phyloP scores from a whole-genome alignment of 1,139 yeast genomes.

The Nadsonia commutata region DNA sequence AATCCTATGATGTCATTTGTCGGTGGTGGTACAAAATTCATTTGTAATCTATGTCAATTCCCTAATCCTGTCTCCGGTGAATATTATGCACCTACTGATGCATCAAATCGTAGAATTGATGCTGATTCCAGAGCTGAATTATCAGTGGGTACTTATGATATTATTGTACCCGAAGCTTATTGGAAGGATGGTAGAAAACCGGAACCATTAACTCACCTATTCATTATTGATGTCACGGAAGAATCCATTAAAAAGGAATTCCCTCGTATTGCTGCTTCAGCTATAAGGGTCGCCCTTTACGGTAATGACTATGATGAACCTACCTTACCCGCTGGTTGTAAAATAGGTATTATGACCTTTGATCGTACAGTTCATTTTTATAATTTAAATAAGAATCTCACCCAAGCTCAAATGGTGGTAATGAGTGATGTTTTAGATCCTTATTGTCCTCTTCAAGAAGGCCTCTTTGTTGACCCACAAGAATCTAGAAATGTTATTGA shows the following conservation, averaged over 20 bases:
- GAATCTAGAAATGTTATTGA: conserved; percentile 53
- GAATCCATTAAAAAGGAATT: conserved; percentile 49
- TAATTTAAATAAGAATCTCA: conserved; percentile 43
- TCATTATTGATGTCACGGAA: conserved; percentile 60
- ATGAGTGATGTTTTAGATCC: conserved; percentile 67
- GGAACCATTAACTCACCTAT: conserved; percentile 51
- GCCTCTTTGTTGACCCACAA: conserved; percentile 67
- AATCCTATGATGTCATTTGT: conserved; percentile 70
- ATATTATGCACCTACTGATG: conserved; percentile 50
- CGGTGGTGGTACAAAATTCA: conserved; percentile 46
- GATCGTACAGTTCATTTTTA: conserved; percentile 65
- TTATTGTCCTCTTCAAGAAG: conserved; percentile 65
- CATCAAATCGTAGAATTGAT: conserved; percentile 45
- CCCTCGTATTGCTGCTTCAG: conserved; percentile 55
- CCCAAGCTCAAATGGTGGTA: conserved; percentile 49
- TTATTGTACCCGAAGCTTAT: conserved; percentile 61
- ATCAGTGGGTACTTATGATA: conserved; percentile 72
- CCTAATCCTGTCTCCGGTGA: conserved; percentile 57
- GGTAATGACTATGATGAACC: conserved; percentile 12
- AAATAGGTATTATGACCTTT: conserved; percentile 60
- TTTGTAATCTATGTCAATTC: conserved; percentile 81
- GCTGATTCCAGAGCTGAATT: conserved; percentile 58
- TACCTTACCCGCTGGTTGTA: conserved; percentile 28
- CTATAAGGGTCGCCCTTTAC: conserved; percentile 47
- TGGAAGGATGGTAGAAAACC: conserved; percentile 34